Conservation (phyloP, 2,329 filamentous ascomycete species). For the Epichloe sp. region DNA sequence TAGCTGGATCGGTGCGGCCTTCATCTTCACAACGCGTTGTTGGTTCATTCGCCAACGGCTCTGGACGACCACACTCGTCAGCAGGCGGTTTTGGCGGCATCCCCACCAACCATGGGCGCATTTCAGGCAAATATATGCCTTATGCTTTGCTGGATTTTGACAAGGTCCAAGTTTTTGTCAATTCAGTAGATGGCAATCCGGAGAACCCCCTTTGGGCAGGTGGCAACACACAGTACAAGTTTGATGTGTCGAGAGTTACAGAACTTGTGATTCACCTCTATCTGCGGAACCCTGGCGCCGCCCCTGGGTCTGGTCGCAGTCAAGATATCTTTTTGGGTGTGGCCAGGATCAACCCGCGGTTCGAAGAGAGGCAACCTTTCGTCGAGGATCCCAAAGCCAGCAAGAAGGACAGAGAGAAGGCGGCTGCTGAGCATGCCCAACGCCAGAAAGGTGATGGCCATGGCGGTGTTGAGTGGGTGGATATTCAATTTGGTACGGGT, state of each 20-base stretch:
- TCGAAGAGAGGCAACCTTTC: conserved; percentile 62
- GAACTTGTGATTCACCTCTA: conserved; percentile 88
- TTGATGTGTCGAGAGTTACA: conserved; percentile 90
- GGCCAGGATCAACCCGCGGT: conserved; percentile 78
- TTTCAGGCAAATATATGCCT: conserved; percentile 91
- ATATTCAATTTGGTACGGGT: conserved; percentile 80
- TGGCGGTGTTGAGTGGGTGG: conserved; percentile 75
- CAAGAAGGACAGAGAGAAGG: conserved; percentile 78
- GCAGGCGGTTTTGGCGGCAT: conserved; percentile 70
- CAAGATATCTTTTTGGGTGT: conserved; percentile 96
- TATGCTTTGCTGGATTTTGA: conserved; percentile 97
- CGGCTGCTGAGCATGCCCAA: conserved; percentile 50
- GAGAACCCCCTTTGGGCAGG: conserved; percentile 95
- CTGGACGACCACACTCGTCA: conserved; percentile 69
- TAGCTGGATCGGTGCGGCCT: conserved; percentile 40
- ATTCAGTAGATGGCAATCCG: conserved; percentile 85
- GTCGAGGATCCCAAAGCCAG: conserved; percentile 70
- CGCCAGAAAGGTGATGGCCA: conserved; percentile 40
- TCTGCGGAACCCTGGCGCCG: conserved; percentile 78
- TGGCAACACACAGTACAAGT: conserved; percentile 98
- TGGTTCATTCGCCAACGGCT: conserved; percentile 51
- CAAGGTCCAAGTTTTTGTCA: conserved; percentile 97
- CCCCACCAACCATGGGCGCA: conserved; percentile 87
- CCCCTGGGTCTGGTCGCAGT: conserved; percentile 75
- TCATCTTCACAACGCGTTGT: conserved; percentile 41